Conservation (phyloP, 1,139 yeast species). For the Meyerozyma smithsonii region DNA sequence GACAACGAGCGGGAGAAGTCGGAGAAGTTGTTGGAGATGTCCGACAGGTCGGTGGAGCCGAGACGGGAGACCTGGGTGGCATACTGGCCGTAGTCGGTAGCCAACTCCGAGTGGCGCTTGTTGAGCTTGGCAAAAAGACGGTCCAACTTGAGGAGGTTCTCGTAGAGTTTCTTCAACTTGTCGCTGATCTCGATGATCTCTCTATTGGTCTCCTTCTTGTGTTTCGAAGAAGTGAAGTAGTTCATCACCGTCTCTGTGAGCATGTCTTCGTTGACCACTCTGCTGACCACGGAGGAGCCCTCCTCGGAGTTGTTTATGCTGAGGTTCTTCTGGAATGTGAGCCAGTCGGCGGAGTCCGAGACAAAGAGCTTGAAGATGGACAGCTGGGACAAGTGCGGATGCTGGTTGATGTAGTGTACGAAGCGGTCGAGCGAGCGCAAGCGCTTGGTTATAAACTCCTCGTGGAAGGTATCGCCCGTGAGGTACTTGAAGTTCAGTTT, state of each 20-base stretch:
- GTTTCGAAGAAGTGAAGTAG: slow-evolving; percentile 74
- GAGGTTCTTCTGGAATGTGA: slow-evolving; percentile 64
- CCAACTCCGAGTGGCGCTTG: slow-evolving; percentile 67
- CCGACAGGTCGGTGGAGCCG: slow-evolving; percentile 1
- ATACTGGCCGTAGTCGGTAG: slow-evolving; percentile 69
- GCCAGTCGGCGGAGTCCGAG: slow-evolving; percentile 77
- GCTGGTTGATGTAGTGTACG: slow-evolving; percentile 65
- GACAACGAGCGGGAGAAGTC: slow-evolving; percentile 44
- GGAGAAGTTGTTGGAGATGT: slow-evolving; percentile 28
- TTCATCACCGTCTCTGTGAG: slow-evolving; percentile 86
- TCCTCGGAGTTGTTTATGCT: slow-evolving; percentile 31
- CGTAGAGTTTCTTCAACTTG: slow-evolving; percentile 77
- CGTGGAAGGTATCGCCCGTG: slow-evolving; percentile 87
- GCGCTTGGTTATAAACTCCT: slow-evolving; percentile 77
- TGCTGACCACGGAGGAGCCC: slow-evolving; percentile 28
- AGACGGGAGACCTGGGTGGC: slow-evolving; percentile 50
- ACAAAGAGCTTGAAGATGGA: slow-evolving; percentile 71
- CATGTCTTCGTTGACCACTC: slow-evolving; percentile 54
- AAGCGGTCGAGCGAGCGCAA: slow-evolving; percentile 81
- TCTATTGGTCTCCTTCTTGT: slow-evolving; percentile 63
- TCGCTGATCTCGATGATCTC: slow-evolving; percentile 84
- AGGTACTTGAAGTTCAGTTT: slow-evolving; percentile 86
- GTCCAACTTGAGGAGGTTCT: slow-evolving; percentile 74
- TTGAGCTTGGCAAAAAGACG: slow-evolving; percentile 70
- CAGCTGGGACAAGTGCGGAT: slow-evolving; percentile 67